Evolutionary conservation across 441 rosid species (phyloP).

Genomic region (Gossypium trilobum): DNA sequence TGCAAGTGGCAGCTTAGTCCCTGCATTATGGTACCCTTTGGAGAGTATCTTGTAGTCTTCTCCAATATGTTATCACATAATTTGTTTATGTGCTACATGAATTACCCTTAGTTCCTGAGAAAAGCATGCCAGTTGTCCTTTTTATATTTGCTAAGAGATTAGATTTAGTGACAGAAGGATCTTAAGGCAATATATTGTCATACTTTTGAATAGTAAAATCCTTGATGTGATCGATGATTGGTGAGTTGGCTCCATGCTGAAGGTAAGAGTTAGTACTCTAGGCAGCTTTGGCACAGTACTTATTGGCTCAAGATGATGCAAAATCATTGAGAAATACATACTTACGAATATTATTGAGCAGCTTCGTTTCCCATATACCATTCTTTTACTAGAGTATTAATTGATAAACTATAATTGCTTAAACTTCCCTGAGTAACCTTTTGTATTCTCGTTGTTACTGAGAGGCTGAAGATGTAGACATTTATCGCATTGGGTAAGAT

Average conservation of each 20-base stretch:
- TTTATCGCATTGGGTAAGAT: background rate
- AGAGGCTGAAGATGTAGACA: background rate
- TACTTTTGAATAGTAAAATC: background rate
- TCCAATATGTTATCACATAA: slow-evolving; percentile 1
- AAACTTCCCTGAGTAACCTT: background rate
- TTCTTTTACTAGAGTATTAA: background rate
- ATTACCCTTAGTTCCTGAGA: slow-evolving; percentile 1
- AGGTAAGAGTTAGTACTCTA: background rate
- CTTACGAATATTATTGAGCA: background rate
- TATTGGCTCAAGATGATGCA: background rate
- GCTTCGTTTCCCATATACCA: background rate
- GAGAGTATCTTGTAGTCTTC: background rate
- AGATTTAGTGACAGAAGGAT: slow-evolving; percentile 4
- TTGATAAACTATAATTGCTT: background rate
- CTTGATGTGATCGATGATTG: background rate
- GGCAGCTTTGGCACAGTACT: background rate
- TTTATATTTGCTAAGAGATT: slow-evolving; percentile 5
- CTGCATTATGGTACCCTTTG: background rate
- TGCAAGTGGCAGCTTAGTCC: background rate
- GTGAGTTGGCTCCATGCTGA: background rate
- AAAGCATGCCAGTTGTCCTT: slow-evolving; percentile 2
- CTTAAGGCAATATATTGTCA: background rate
- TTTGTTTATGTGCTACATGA: background rate
- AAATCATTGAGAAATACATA: background rate
- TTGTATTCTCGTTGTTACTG: background rate